Base-by-base conservation (phyloP, 202 grass and related monocot genomes). In the Setaria viridis region DNA sequence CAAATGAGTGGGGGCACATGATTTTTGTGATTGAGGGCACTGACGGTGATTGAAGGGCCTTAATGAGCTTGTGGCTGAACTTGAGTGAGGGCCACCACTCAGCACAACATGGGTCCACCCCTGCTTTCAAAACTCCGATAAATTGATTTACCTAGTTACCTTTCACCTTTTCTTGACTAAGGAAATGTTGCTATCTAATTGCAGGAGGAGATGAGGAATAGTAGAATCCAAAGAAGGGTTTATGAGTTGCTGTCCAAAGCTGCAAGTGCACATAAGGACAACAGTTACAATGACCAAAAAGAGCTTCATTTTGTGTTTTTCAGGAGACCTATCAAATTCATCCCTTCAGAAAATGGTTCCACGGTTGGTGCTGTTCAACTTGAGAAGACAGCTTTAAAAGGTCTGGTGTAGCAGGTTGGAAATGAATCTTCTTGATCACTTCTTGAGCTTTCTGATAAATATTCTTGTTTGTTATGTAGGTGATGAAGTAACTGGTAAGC, bases 231-330 rank as follows among this genome's bases (percentile, higher is more conserved):
- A 67, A 92, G 87, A 87, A 87, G 91, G 64, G 91, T 99, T 67
- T 91, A 91, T 20, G 93, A 99, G 63, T 70, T 99, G 77, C 79
- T 95, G 51, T 86, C 84, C n/a, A 99, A 94, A 94, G 90, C 91
- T 84, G 90, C 91, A 70, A 91, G 51, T 43, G 47, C 17, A 2
- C 78, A 66, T 59, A 76, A 65, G 42, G 81, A 70, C 57, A 64
- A 80, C 73, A 74, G 60, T 77, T 65, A 60, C 66, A 74, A 70
- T 87, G 85, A 67, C 25, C 80, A 82, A 79, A 88, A 84, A 79
- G 88, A 95, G 72, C 93, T 99, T 74, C 84, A 94, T 72, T 99
- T 98, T 50, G 62, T 89, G n/a, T 99, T 99, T 87, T 94, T 92
- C 60, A 95, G 91, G 78, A 99, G 84, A 83, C 91, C 96, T 81